Conservation (phyloP, 2,329 filamentous ascomycete genomes). For the Sporothrix pseudoabietina region DNA sequence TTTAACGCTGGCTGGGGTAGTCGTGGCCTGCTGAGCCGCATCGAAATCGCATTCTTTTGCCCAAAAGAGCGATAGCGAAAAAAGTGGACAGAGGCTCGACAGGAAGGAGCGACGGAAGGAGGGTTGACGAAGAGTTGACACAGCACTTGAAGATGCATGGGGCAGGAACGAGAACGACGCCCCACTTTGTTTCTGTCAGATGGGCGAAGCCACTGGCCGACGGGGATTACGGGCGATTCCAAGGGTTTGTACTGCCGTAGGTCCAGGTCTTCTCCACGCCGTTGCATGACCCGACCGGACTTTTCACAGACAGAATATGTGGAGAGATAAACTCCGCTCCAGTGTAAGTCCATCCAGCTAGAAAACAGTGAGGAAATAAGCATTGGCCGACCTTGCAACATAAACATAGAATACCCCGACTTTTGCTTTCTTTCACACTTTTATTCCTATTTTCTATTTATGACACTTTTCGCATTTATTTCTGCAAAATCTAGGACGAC, state of each 20-base stretch:
- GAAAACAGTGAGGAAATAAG: no score
- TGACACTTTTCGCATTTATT: background rate
- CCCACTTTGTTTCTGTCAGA: background rate
- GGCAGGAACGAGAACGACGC: conserved; percentile 1
- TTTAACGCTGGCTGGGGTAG: background rate
- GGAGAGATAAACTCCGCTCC: conserved; percentile 3
- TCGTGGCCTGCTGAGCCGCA: background rate
- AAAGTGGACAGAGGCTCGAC: background rate
- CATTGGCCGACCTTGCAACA: background rate
- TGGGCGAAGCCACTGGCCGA: background rate
- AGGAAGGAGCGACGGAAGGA: background rate
- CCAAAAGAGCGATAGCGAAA: background rate
- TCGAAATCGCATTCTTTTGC: conserved; percentile 5
- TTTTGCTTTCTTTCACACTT: background rate
- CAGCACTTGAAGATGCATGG: no score
- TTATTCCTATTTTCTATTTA: background rate
- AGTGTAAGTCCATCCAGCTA: no score
- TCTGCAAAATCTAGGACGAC: background rate
- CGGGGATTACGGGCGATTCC: conserved; percentile 17
- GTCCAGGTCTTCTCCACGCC: background rate
- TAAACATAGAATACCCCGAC: background rate
- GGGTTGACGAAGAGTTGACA: background rate
- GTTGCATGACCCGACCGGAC: background rate
- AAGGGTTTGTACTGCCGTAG: background rate
- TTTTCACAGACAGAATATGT: background rate